phyloP scores from a whole-genome alignment of 75 land plant species.

The Azolla pinnata region DNA sequence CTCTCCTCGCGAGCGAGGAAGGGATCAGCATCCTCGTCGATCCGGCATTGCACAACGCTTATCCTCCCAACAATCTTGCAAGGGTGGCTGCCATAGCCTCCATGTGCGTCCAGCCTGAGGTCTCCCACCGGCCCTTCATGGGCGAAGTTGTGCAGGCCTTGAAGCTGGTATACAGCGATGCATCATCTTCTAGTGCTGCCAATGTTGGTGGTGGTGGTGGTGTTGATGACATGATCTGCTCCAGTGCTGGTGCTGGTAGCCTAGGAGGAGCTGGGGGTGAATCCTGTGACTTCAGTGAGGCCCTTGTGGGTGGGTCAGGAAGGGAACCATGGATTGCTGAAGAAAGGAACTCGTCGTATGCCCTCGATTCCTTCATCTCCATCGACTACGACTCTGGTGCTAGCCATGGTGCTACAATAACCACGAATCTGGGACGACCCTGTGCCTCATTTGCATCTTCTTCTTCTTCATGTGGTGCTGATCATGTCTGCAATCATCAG shows the following conservation, averaged over 20 bases:
- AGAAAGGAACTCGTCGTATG: constrained; percentile 25
- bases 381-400: constrained; percentile 82
- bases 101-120: constrained; percentile 95
- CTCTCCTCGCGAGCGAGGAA: constrained; percentile 61
- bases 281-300: constrained; percentile 31
- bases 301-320: constrained; percentile 10
- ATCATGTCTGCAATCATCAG: constrained; percentile 6
- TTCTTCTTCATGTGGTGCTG: constrained; percentile 13
- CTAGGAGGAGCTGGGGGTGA: constrained; percentile 22
- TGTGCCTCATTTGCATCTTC: constrained; percentile 7
- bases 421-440: background rate
- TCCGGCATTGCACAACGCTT: constrained; percentile 50
- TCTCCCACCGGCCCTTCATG: constrained; percentile 86
- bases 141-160: constrained; percentile 97
- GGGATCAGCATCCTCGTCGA: constrained; percentile 71
- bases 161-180: constrained; percentile 70
- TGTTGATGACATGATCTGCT: background rate
- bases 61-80: constrained; percentile 57
- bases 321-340: constrained; percentile 32
- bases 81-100: constrained; percentile 87
- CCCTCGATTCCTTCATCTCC: constrained; percentile 52
- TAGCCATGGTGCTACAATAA: no score
- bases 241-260: background rate
- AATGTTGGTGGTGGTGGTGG: constrained; percentile 36
- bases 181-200: no score